Evolutionary conservation across 1,139 yeast genomes (phyloP), one percentile per base, ranked within the genome.

Genomic region (Sugiyamaella grinbergsii): DNA sequence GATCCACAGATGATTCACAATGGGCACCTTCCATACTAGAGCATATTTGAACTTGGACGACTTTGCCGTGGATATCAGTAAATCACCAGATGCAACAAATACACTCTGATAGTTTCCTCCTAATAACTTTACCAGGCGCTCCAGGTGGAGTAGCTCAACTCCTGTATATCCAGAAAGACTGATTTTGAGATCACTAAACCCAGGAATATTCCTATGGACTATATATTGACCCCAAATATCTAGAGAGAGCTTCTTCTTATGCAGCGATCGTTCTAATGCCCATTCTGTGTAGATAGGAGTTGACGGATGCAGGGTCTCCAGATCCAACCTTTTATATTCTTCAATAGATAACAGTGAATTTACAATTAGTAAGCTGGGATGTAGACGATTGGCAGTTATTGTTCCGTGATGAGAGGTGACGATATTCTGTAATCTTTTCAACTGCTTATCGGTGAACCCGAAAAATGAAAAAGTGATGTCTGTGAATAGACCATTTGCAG

Each of bases 101-200:
- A 78, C 73, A 3, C 62, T 78, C 78, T 56, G 77, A 69, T 55
- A 78, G 69, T 48, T 73, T 67, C 65, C 87, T 73, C 68, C 77
- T 41, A 60, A 64, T 58, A 67, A 55, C 32, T 70, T 62, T 10
- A 88, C 72, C 47, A 91, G 71, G 60, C 85, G 84, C 15, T 79
- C 81, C 7, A 88, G 62, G 68, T 91, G 98, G 38, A 88, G 70
- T 24, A 83, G 71, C 64, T 91, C 97, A 15, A 89, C 81, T 0
- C 96, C 97, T 10, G 81, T 77, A 62, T 86, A 91, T 4, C 98
- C 98, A 0, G 94, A 80, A 1, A 87, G 74, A 54, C 87, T 79
- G 0, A 90, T 72, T 43, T 75, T 75, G 55, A 83, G 69, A 8
- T 70, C 67, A 15, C 62, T 46, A 26, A 61, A 66, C 4, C 65